Conservation (phyloP, 2,329 filamentous ascomycete genomes). For the Pseudogymnoascus sp. region DNA sequence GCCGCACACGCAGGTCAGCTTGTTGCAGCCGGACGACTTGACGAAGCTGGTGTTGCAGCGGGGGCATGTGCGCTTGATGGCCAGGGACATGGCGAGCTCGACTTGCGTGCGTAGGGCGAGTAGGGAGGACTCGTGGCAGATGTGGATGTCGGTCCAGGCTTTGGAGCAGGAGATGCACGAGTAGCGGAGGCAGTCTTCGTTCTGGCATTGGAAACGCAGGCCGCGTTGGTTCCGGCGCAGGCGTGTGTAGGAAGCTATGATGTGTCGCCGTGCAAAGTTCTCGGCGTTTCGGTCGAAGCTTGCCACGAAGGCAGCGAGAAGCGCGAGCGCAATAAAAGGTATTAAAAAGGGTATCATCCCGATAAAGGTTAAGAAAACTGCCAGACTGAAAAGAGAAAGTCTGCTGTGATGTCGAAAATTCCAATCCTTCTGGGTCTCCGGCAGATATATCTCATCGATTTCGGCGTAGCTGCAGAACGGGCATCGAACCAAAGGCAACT, state of each 20-base stretch:
- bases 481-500: constrained; percentile 70
- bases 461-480: constrained; percentile 91
- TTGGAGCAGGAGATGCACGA: constrained; percentile 81
- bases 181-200: constrained; percentile 54
- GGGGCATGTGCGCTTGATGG: constrained; percentile 90
- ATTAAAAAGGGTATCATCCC: constrained; percentile 49
- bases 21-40: constrained; percentile 92
- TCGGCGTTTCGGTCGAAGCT: constrained; percentile 18
- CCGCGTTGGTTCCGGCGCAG: constrained; percentile 64
- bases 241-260: constrained; percentile 55
- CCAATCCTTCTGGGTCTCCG: constrained; percentile 44
- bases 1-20: constrained; percentile 88
- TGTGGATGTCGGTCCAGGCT: constrained; percentile 79
- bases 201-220: constrained; percentile 69
- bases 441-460: constrained; percentile 67
- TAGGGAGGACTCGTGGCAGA: constrained; percentile 77
- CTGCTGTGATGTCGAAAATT: constrained; percentile 47
- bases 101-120: constrained; percentile 80
- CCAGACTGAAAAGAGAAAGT: constrained; percentile 23
- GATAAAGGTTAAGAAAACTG: constrained; percentile 27
- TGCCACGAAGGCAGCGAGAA: constrained; percentile 30
- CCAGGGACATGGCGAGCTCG: constrained; percentile 86
- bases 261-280: constrained; percentile 36
- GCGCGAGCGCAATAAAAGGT: constrained; percentile 39
- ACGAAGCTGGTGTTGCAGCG: constrained; percentile 87